phyloP scores from a whole-genome alignment of 441 rosid genomes.

The Lepidium campestre region DNA sequence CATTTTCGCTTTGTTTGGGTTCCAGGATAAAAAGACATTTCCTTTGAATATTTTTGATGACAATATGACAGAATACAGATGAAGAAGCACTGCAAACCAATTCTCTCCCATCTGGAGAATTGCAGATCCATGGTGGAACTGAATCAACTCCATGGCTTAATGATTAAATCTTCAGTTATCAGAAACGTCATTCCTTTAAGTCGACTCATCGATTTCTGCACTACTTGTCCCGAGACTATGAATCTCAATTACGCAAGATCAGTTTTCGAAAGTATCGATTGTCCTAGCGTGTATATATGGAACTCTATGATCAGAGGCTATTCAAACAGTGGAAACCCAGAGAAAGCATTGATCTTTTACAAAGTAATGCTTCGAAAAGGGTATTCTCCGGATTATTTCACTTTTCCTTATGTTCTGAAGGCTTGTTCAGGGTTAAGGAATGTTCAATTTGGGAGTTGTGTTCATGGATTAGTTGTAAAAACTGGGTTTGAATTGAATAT shows the following conservation, averaged over 20 bases:
- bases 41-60: background rate
- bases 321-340: constrained; percentile 16
- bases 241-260: constrained; percentile 27
- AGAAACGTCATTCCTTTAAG: constrained; percentile 33
- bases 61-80: constrained; percentile 1
- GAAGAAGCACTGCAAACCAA: constrained; percentile 28
- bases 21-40: background rate
- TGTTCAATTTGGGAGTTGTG: constrained; percentile 14
- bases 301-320: constrained; percentile 39
- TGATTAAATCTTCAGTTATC: constrained; percentile 34
- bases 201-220: constrained; percentile 28
- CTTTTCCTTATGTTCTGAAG: constrained; percentile 32
- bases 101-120: constrained; percentile 26
- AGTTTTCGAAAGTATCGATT: constrained; percentile 22
- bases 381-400: constrained; percentile 26
- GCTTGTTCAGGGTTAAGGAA: constrained; percentile 24
- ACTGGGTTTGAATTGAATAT: constrained; percentile 33
- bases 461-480: constrained; percentile 29
- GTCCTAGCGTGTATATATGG: constrained; percentile 35
- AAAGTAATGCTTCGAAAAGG: constrained; percentile 28
- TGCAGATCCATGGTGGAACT: constrained; percentile 28
- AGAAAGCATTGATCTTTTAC: constrained; percentile 23
- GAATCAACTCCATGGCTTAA: constrained; percentile 28
- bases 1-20: background rate
- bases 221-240: constrained; percentile 7